These are phyloP conservation scores for Przewalskia tangutica DNA, from an alignment of 257 asterid genomes.

Conservation along the genomic window DNA sequence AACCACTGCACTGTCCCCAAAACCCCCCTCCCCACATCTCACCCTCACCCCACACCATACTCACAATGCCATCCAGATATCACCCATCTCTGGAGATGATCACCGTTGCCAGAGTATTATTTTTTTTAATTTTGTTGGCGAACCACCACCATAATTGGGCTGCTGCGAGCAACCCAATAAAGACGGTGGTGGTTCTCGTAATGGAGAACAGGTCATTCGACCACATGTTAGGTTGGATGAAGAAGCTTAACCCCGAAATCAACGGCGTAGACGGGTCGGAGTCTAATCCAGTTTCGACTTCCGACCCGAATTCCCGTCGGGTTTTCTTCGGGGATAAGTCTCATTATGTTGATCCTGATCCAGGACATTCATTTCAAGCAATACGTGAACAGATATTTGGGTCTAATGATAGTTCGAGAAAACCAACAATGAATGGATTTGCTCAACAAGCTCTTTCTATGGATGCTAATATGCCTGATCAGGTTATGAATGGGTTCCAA, in stretches of 20 bases:
- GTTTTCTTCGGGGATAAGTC: conserved; percentile 37
- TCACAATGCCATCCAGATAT: not conserved
- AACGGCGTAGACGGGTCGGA: conserved; percentile 75
- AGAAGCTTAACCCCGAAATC: conserved; percentile 65
- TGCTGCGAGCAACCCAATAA: conserved; percentile 31
- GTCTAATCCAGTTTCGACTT: conserved; percentile 36
- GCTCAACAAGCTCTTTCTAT: conserved; percentile 81
- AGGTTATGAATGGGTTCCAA: conserved; percentile 77
- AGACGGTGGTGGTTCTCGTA: conserved; percentile 76
- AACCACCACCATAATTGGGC: not conserved
- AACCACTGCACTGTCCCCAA: not conserved
- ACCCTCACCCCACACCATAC: not conserved
- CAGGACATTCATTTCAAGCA: conserved; percentile 89
- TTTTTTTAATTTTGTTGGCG: not conserved
- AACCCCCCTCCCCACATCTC: not conserved
- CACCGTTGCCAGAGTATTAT: not conserved
- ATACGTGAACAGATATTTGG: conserved; percentile 84
- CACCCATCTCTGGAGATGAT: not conserved
- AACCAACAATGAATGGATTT: conserved; percentile 62
- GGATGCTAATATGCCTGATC: conserved; percentile 47
- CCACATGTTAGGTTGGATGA: conserved; percentile 97
- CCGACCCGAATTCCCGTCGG: conserved; percentile 42
- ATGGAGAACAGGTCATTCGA: conserved; percentile 99
- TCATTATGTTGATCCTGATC: conserved; percentile 84
- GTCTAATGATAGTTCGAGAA: conserved; percentile 31